Percentiles rank a stretch among this genome's conserved stretches.
Evolutionary conservation across 805 yeast species (phyloP).

Genomic region (Candida coquimbonensis): DNA sequence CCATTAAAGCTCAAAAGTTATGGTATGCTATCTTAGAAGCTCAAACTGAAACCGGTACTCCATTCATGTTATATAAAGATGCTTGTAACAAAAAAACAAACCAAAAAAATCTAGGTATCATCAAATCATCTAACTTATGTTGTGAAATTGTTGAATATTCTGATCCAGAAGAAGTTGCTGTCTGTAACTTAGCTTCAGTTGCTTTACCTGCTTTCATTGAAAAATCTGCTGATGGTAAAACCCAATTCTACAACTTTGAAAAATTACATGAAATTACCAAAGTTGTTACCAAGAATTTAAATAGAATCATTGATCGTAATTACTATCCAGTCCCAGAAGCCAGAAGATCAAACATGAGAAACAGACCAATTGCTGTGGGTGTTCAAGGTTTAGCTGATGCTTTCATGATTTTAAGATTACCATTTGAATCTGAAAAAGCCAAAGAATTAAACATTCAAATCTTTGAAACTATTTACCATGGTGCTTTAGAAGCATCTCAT

Average conservation of each 20-base stretch:
- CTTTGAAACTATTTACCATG: conserved; percentile 95
- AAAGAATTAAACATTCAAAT: conserved; percentile 70
- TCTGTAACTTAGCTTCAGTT: conserved; percentile 87
- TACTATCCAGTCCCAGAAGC: conserved; percentile 81
- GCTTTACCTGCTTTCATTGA: conserved; percentile 78
- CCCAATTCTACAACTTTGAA: conserved; percentile 58
- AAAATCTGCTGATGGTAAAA: conserved; percentile 34
- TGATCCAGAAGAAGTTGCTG: conserved; percentile 88
- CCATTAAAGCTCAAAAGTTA: conserved; percentile 78
- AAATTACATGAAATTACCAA: conserved; percentile 71
- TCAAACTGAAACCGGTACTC: conserved; percentile 95
- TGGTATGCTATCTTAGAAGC: conserved; percentile 89
- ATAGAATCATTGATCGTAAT: conserved; percentile 78
- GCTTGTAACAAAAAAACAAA: conserved; percentile 82
- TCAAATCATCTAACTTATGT: conserved; percentile 90
- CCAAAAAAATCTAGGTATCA: conserved; percentile 87
- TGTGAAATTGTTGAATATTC: conserved; percentile 93
- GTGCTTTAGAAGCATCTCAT: conserved; percentile 77
- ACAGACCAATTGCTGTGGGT: conserved; percentile 94
- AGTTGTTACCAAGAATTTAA: conserved; percentile 71
- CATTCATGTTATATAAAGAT: conserved; percentile 91
- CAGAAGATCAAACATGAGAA: conserved; percentile 63
- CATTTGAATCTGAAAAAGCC: conserved; percentile 83
- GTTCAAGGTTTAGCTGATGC: conserved; percentile 96
- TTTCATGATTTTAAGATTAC: conserved; percentile 70